A percentile compares a stretch with the other conserved stretches of the same genome.
Evolutionary conservation across 1,284 basidiomycete species (phyloP).

Genomic region (Jaminaea rosea): DNA sequence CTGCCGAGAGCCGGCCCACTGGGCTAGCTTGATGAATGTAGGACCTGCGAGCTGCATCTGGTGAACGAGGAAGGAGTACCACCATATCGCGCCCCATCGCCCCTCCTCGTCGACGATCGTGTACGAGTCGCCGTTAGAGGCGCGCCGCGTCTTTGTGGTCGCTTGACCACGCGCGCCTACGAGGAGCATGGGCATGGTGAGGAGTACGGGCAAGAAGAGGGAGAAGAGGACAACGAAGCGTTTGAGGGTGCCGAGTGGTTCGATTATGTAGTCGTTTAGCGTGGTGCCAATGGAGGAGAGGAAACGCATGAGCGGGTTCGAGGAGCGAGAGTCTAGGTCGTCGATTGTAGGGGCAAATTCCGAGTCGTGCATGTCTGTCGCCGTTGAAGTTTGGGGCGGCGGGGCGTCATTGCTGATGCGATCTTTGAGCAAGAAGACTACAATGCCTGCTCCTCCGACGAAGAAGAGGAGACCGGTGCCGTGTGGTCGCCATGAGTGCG

Average conservation of each 20-base stretch:
- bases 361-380: too few relatives aligned
- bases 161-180: slow-evolving; percentile 51
- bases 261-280: slow-evolving; percentile 56
- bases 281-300: background rate
- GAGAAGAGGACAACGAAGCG: slow-evolving; percentile 75
- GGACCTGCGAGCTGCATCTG: slow-evolving; percentile 93
- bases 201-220: slow-evolving; percentile 79
- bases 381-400: too few relatives aligned
- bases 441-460: too few relatives aligned
- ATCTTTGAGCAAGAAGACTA: too few relatives aligned
- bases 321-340: background rate
- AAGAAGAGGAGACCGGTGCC: too few relatives aligned
- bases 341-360: background rate
- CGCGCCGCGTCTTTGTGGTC: slow-evolving; percentile 1
- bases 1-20: slow-evolving; percentile 93
- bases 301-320: slow-evolving; percentile 4
- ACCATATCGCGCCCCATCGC: slow-evolving; percentile 57
- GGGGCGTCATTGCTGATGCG: too few relatives aligned
- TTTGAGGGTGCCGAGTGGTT: slow-evolving; percentile 72
- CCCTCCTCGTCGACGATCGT: slow-evolving; percentile 21
- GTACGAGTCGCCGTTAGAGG: background rate
- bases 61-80: slow-evolving; percentile 79
- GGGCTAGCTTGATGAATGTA: slow-evolving; percentile 92
- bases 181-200: slow-evolving; percentile 74
- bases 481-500: too few relatives aligned